phyloP scores from a whole-genome alignment of 2,329 filamentous ascomycete genomes.

The Diplocarpon rosae region DNA sequence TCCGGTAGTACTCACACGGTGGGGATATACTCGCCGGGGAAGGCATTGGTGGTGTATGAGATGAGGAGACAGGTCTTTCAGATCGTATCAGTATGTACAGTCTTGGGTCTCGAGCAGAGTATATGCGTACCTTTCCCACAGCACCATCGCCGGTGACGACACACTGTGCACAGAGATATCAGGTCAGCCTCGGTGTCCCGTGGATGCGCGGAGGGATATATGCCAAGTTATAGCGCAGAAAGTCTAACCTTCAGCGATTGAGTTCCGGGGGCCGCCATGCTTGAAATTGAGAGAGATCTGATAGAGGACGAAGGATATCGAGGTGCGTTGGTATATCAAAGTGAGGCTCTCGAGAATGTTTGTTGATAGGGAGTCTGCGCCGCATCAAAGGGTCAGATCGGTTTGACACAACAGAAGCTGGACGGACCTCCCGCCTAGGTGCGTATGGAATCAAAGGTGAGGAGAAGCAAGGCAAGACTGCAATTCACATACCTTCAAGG shows the following conservation, averaged over 20 bases:
- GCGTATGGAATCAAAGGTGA: too few relatives aligned
- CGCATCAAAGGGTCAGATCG: too few relatives aligned
- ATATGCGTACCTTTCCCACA: conserved; percentile 75
- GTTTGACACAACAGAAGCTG: too few relatives aligned
- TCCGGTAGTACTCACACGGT: conserved; percentile 59
- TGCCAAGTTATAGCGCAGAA: too few relatives aligned
- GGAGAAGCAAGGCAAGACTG: too few relatives aligned
- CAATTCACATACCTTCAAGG: too few relatives aligned
- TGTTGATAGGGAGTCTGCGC: too few relatives aligned
- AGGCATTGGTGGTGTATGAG: conserved; percentile 98
- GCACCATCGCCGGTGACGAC: conserved; percentile 99
- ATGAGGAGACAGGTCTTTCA: conserved; percentile 94
- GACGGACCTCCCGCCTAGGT: too few relatives aligned
- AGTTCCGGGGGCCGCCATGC: conserved; percentile 65
- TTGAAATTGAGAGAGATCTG: conserved; percentile 11
- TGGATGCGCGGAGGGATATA: conserved; percentile 3
- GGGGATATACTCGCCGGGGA: conserved; percentile 99
- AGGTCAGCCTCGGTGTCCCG: conserved; percentile 16
- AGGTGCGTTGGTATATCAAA: conserved; percentile 6
- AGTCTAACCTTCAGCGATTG: conserved; percentile 83
- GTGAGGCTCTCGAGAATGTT: conserved; percentile 13
- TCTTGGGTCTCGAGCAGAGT: neutral
- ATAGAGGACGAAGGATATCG: conserved; percentile 6
- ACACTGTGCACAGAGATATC: conserved; percentile 52
- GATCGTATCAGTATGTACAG: conserved; percentile 25